Conservation (phyloP, 1,284 basidiomycete species). For the Pterula multifida region DNA sequence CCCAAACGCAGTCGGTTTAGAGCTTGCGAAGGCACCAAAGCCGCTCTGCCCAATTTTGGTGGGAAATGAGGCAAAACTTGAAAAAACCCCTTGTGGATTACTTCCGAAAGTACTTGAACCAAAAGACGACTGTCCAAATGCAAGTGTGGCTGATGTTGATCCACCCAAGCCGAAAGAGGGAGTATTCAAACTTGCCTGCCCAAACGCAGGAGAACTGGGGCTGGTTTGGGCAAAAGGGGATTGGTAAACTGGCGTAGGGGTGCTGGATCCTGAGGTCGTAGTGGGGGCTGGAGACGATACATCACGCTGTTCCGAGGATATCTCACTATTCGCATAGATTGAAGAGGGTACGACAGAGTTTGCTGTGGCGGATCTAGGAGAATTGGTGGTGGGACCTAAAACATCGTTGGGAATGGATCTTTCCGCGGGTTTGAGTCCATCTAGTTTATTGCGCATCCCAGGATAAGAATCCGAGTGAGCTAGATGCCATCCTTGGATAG, state of each 20-base stretch:
- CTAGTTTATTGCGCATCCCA: conserved; percentile 35
- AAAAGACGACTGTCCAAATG: conserved; percentile 10
- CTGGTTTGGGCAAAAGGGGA: conserved; percentile 4
- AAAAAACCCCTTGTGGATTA: background rate
- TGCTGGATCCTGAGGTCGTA: too few relatives aligned
- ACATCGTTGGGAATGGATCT: too few relatives aligned
- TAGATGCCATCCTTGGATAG: conserved; percentile 64
- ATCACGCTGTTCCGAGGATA: too few relatives aligned
- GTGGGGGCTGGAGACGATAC: too few relatives aligned
- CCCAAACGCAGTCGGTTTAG: background rate
- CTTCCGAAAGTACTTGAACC: background rate
- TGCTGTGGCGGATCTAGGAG: too few relatives aligned
- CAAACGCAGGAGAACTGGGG: conserved; percentile 10
- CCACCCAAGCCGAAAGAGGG: conserved; percentile 18
- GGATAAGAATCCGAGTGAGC: conserved; percentile 50
- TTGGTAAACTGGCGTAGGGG: background rate
- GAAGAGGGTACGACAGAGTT: too few relatives aligned
- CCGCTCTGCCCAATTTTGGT: conserved; percentile 7
- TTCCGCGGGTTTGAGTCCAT: too few relatives aligned
- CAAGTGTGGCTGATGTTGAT: conserved; percentile 4
- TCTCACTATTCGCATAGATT: too few relatives aligned
- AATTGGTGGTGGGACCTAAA: too few relatives aligned
- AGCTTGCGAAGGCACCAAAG: background rate
- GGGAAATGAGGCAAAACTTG: conserved; percentile 4
- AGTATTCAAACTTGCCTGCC: conserved; percentile 16